phyloP scores from a whole-genome alignment of 495 filamentous ascomycete genomes.

The Talaromyces ruber region DNA sequence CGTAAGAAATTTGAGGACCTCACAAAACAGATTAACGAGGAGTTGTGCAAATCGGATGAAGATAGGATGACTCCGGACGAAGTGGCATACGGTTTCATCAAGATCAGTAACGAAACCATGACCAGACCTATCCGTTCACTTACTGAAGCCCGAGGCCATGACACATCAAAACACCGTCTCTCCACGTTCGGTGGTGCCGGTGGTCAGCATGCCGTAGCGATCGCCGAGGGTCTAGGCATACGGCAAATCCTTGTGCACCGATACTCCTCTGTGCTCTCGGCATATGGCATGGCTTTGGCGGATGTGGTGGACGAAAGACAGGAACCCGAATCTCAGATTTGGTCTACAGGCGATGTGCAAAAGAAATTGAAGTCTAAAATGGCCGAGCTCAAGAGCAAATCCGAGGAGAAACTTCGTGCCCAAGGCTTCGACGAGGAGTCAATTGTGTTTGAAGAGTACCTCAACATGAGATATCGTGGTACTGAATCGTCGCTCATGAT shows the following conservation, averaged over 20 bases:
- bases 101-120: constrained; percentile 96
- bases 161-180: constrained; percentile 80
- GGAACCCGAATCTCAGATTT: constrained; percentile 63
- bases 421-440: constrained; percentile 67
- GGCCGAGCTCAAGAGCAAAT: constrained; percentile 53
- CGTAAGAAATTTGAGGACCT: constrained; percentile 60
- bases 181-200: constrained; percentile 94
- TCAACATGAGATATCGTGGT: constrained; percentile 83
- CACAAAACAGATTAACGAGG: constrained; percentile 60
- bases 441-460: constrained; percentile 78
- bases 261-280: constrained; percentile 90
- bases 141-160: constrained; percentile 89
- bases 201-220: constrained; percentile 93
- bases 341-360: constrained; percentile 13
- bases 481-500: constrained; percentile 88
- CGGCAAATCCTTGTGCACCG: constrained; percentile 79
- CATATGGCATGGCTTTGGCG: constrained; percentile 93
- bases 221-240: constrained; percentile 83
- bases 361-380: constrained; percentile 31
- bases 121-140: constrained; percentile 83
- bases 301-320: constrained; percentile 92
- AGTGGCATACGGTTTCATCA: constrained; percentile 79
- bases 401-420: constrained; percentile 50
- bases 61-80: constrained; percentile 71
- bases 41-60: constrained; percentile 33